Conservation (phyloP, 2,329 filamentous ascomycete species). For the Exserohilum turcica region DNA sequence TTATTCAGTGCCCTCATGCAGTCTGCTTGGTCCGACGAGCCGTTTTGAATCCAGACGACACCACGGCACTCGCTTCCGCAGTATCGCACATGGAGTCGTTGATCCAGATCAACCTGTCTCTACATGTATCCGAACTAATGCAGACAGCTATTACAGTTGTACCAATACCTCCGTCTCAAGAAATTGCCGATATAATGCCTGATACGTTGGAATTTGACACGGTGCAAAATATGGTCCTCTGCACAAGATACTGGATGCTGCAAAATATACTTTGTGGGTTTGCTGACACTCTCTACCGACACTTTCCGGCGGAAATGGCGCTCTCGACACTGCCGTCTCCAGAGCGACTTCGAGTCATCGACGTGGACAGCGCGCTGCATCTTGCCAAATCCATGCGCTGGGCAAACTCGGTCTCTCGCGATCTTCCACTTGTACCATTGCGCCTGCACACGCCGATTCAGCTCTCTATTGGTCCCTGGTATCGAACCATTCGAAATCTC, state of each 20-base stretch:
- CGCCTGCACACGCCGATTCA: conserved; percentile 38
- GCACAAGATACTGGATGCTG: conserved; percentile 37
- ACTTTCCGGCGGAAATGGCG: conserved; percentile 25
- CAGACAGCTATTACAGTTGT: conserved; percentile 18
- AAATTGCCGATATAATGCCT: conserved; percentile 28
- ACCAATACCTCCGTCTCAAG: conserved; percentile 14
- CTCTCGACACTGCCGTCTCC: conserved; percentile 26
- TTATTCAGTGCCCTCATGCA: conserved; percentile 36
- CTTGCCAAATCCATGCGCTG: conserved; percentile 32
- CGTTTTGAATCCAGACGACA: conserved; percentile 24
- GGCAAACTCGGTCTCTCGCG: conserved; percentile 24
- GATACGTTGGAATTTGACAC: conserved; percentile 29
- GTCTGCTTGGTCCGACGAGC: conserved; percentile 29
- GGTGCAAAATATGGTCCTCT: conserved; percentile 29
- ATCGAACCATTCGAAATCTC: conserved; percentile 23
- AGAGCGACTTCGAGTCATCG: conserved; percentile 18
- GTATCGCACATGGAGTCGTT: conserved; percentile 29
- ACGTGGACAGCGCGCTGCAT: conserved; percentile 26
- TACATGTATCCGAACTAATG: conserved; percentile 24
- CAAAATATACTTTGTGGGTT: conserved; percentile 31
- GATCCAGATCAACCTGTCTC: conserved; percentile 24
- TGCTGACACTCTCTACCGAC: conserved; percentile 28
- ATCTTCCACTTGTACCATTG: conserved; percentile 32
- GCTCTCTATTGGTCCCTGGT: conserved; percentile 35
- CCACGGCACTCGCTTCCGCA: conserved; percentile 25